Evolutionary conservation across 192 early-diverging fungal genomes (phyloP).

Genomic region (Backusella psychrophila): DNA sequence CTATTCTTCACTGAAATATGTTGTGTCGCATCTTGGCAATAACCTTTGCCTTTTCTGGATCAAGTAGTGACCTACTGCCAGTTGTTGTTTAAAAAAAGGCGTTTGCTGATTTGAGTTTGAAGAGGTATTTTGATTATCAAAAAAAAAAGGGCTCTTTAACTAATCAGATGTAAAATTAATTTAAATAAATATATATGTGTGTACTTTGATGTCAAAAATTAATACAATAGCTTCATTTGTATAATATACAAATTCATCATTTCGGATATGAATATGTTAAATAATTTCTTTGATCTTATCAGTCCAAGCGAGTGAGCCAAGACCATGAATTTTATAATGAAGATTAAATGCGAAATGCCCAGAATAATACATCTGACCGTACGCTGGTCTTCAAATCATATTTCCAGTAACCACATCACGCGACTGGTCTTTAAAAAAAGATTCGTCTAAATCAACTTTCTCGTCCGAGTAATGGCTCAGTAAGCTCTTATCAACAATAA

Average conservation of each 20-base stretch:
- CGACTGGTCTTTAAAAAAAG: neutral
- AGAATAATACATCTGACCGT: neutral
- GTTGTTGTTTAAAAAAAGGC: neutral
- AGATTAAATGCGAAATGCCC: neutral
- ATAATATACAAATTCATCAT: neutral
- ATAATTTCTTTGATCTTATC: neutral
- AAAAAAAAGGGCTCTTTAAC: neutral
- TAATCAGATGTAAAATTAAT: neutral
- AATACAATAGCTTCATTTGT: neutral
- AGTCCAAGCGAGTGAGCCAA: neutral
- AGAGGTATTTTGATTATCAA: neutral
- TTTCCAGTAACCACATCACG: neutral
- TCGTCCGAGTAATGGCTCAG: neutral
- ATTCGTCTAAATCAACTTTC: neutral
- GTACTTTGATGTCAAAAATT: neutral
- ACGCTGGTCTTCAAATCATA: neutral
- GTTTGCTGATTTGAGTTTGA: neutral
- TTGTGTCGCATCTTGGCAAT: slow-evolving; percentile 1
- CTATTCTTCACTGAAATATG: neutral
- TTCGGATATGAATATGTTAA: neutral
- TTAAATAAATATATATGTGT: neutral
- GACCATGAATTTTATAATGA: neutral
- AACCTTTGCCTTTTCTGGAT: slow-evolving; percentile 4
- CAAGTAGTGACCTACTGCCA: neutral
- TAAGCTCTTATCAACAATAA: neutral